Evolutionary conservation across 306 rosid genomes (phyloP).

Genomic region (Cicer pinnatifidum): DNA sequence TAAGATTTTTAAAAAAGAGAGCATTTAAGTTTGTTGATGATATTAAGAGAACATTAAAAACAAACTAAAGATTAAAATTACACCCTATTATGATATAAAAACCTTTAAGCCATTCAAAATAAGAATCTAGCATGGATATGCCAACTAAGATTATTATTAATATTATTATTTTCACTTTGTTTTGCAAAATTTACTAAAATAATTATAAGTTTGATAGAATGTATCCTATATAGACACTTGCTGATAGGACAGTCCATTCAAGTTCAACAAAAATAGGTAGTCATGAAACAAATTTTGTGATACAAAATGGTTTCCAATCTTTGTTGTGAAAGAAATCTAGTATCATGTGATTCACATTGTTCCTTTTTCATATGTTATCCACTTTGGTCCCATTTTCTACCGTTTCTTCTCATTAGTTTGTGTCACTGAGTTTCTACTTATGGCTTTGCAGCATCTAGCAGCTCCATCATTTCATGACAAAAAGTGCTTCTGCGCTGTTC

Average conservation of each 20-base stretch:
- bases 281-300: slow-evolving; percentile 41
- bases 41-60: no score
- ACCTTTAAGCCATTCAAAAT: no score
- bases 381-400: slow-evolving; percentile 27
- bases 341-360: slow-evolving; percentile 53
- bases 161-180: neutral
- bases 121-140: no score
- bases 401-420: slow-evolving; percentile 43
- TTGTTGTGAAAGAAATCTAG: slow-evolving; percentile 41
- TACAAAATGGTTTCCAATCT: slow-evolving; percentile 32
- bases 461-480: slow-evolving; percentile 51
- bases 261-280: slow-evolving; percentile 32
- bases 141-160: no score
- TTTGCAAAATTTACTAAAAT: slow-evolving; percentile 3
- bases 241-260: slow-evolving; percentile 33
- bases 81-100: no score
- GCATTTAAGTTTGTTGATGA: no score
- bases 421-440: slow-evolving; percentile 41
- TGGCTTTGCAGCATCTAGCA: slow-evolving; percentile 51
- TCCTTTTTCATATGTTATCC: slow-evolving; percentile 35
- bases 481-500: slow-evolving; percentile 33
- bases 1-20: no score
- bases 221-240: neutral
- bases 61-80: no score
- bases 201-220: neutral